Evolutionary conservation across 1,284 basidiomycete species (phyloP), one percentile per base, ranked within the genome.

Genomic region (Pseudozyma sp.): DNA sequence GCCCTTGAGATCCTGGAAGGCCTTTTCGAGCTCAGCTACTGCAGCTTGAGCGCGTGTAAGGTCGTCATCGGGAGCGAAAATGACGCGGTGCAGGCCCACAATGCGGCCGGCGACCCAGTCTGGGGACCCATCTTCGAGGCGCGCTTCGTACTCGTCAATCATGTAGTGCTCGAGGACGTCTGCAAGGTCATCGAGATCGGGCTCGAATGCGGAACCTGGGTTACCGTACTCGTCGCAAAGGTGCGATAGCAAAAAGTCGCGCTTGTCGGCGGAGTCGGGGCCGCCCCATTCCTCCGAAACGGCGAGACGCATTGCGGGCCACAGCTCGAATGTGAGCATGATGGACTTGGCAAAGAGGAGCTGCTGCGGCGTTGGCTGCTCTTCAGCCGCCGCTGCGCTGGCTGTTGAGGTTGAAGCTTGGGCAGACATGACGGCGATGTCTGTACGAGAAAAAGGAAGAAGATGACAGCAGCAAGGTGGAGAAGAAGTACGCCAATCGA

Each of bases 281-380:
- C 82, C 82, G 33, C 82, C 82, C 82, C 82, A 83, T 40, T 77
- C 55, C 44, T 82, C 79, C 13, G 69, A 61, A n/a, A 83, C 75
- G 29, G 82, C 81, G 16, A 81, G 71, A 40, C 81, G 72, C 67
- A 83, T 68, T 30, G 81, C 80, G 17, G 82, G 82, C 82, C 82
- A 83, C 13, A 83, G 75, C 29, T 69, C 58, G 24, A 83, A 72
- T 16, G 78, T 74, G 42, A 78, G 71, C 51, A 80, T 77, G 37
- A 80, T 67, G 24, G 76, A 68, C 39, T 79, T 76, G 30, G 82
- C 82, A 44, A 83, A 83, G 19, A 81, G 81, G 11, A 80, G 64
- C 37, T 82, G 78, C 40, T 81, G 73, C 1, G 71, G 51, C 1
- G 74, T 75, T 1, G 81, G 80, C 10, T 54, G 44, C 10, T 67